These are phyloP conservation scores for Lactarius psammicola DNA, from an alignment of 768 basidiomycete genomes.

Conservation along the genomic window DNA sequence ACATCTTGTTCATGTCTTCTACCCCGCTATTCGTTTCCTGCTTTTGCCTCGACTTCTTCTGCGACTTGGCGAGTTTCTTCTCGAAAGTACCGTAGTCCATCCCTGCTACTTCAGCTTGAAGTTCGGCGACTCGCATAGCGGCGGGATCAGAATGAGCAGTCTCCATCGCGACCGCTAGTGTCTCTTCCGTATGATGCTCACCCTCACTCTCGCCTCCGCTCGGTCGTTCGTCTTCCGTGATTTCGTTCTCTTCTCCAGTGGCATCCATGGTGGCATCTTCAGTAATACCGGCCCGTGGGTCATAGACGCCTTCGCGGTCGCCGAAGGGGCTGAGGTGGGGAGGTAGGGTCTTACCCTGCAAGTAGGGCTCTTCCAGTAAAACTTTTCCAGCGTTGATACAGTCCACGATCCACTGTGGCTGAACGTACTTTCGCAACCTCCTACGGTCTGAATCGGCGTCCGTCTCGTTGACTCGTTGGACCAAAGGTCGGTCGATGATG, in stretches of 20 bases:
- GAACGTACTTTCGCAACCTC: constrained; percentile 78
- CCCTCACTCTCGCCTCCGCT: constrained; percentile 24
- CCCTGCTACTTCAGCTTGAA: constrained; percentile 88
- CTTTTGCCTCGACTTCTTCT: constrained; percentile 42
- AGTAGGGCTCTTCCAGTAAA: constrained; percentile 81
- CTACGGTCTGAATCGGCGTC: constrained; percentile 59
- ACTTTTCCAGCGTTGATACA: constrained; percentile 87
- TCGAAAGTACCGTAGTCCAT: constrained; percentile 78
- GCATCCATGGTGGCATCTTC: constrained; percentile 38
- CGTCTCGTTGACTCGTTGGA: constrained; percentile 48
- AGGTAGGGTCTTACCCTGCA: constrained; percentile 81
- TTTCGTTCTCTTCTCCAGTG: constrained; percentile 36
- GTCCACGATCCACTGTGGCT: constrained; percentile 98
- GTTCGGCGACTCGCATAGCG: constrained; percentile 79
- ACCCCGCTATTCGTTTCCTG: constrained; percentile 42
- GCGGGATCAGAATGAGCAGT: constrained; percentile 57
- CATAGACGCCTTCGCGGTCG: constrained; percentile 73
- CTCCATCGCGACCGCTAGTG: constrained; percentile 36
- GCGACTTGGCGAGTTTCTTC: constrained; percentile 64
- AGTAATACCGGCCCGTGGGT: constrained; percentile 49
- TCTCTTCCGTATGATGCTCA: constrained; percentile 35
- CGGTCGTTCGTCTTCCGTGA: constrained; percentile 35
- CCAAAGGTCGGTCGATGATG: constrained; percentile 84
- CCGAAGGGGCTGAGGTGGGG: constrained; percentile 97
- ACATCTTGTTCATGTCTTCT: constrained; percentile 93